These are phyloP conservation scores for Penicillium antarcticum DNA, from an alignment of 495 filamentous ascomycete species.

Conservation along the genomic window DNA sequence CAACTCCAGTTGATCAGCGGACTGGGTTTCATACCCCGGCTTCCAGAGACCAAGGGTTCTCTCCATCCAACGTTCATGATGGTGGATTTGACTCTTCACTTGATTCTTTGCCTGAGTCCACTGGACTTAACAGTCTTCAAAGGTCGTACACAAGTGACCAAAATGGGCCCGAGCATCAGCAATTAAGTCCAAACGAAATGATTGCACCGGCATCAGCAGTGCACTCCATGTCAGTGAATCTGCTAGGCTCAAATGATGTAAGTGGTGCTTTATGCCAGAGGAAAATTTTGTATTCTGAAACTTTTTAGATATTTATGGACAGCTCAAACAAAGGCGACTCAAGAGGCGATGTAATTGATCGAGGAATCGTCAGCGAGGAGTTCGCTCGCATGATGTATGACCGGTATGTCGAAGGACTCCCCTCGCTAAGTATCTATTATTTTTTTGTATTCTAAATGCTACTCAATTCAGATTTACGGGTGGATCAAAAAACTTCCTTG, in stretches of 20 bases:
- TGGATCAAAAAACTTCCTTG: slow-evolving; percentile 39
- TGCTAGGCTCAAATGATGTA: slow-evolving; percentile 35
- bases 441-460: slow-evolving; percentile 5
- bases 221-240: slow-evolving; percentile 44
- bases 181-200: slow-evolving; percentile 42
- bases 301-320: slow-evolving; percentile 36
- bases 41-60: slow-evolving; percentile 32
- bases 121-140: slow-evolving; percentile 16
- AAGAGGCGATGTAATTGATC: slow-evolving; percentile 35
- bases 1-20: slow-evolving; percentile 24
- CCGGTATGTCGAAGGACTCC: slow-evolving; percentile 21
- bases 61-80: slow-evolving; percentile 22
- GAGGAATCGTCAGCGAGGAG: slow-evolving; percentile 41
- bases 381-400: slow-evolving; percentile 40
- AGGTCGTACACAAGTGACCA: slow-evolving; percentile 26
- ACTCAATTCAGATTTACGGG: slow-evolving; percentile 27
- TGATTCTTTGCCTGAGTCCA: slow-evolving; percentile 26
- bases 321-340: slow-evolving; percentile 29
- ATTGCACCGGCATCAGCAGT: slow-evolving; percentile 39
- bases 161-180: slow-evolving; percentile 34
- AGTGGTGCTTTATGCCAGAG: neutral
- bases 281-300: neutral
- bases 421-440: neutral
- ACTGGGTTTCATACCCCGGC: slow-evolving; percentile 27
- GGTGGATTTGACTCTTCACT: slow-evolving; percentile 24